Evolutionary conservation across 1,139 yeast species (phyloP).

Genomic region (Pichia sp.): DNA sequence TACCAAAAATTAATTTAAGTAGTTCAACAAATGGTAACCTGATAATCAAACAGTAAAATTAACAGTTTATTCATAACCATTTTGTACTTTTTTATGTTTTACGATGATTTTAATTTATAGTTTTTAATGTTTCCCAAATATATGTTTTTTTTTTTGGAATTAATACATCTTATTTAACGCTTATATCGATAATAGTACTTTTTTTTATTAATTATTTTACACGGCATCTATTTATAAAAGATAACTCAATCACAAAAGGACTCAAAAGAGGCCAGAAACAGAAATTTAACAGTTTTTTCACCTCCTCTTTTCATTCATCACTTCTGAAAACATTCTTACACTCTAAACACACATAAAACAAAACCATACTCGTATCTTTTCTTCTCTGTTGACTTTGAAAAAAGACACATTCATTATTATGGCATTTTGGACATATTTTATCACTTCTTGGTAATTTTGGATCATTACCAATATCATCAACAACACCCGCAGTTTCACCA

Average conservation of each 20-base stretch:
- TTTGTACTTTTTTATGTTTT: neutral
- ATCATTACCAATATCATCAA: constrained; percentile 91
- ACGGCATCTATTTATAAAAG: neutral
- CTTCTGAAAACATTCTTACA: constrained; percentile 69
- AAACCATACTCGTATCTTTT: constrained; percentile 91
- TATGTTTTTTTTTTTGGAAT: neutral
- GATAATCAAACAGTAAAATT: neutral
- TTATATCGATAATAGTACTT: neutral
- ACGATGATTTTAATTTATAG: neutral
- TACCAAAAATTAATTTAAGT: neutral
- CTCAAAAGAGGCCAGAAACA: too few species aligned
- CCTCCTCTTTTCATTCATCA: constrained; percentile 8
- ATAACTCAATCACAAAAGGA: neutral
- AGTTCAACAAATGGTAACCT: neutral
- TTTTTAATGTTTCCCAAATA: too few species aligned
- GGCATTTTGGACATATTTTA: constrained; percentile 87
- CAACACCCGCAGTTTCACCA: constrained; percentile 96
- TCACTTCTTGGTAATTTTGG: constrained; percentile 95
- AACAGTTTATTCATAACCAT: neutral
- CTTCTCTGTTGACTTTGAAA: constrained; percentile 95
- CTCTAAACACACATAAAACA: constrained; percentile 85
- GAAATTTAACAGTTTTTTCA: too few species aligned
- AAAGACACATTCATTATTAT: constrained; percentile 84
- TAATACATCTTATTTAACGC: neutral
- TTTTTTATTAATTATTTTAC: neutral